A percentile compares a stretch with the other conserved stretches of the same genome.
Evolutionary conservation across 2,329 filamentous ascomycete species (phyloP).

Genomic region (Pseudocercospora crystallina): DNA sequence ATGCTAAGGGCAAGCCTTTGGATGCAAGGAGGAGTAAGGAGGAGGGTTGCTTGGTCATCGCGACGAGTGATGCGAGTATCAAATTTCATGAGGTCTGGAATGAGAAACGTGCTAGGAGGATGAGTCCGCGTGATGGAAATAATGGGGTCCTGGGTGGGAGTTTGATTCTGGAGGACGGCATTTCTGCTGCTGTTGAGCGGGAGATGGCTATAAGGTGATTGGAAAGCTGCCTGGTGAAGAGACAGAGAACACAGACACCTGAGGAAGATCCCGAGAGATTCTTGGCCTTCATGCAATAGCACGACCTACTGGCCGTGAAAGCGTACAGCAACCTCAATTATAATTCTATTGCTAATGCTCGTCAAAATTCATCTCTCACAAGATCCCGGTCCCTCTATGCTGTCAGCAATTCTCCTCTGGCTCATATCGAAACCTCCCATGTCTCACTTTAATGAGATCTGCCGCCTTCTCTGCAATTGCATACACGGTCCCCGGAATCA

Average conservation of each 20-base stretch:
- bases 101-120: slow-evolving; percentile 32
- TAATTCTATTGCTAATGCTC: too few relatives aligned
- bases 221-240: too few relatives aligned
- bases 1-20: slow-evolving; percentile 46
- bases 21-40: slow-evolving; percentile 59
- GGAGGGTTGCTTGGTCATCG: slow-evolving; percentile 86
- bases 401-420: too few relatives aligned
- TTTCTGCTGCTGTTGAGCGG: slow-evolving; percentile 74
- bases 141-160: slow-evolving; percentile 68
- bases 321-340: too few relatives aligned
- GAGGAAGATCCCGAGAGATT: too few relatives aligned
- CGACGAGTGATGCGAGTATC: slow-evolving; percentile 85
- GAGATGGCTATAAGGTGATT: slow-evolving; percentile 40
- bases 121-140: slow-evolving; percentile 34
- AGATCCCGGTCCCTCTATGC: too few relatives aligned
- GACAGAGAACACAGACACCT: too few relatives aligned
- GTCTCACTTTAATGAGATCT: slow-evolving; percentile 29
- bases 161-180: slow-evolving; percentile 77
- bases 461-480: slow-evolving; percentile 39
- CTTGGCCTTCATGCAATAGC: too few relatives aligned
- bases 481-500: slow-evolving; percentile 30
- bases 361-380: too few relatives aligned
- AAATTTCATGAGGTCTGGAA: slow-evolving; percentile 94
- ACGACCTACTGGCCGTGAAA: too few relatives aligned
- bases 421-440: too few relatives aligned